Evolutionary conservation across 208 protist genomes (phyloP).

Genomic region (Trypanosoma melophagium): DNA sequence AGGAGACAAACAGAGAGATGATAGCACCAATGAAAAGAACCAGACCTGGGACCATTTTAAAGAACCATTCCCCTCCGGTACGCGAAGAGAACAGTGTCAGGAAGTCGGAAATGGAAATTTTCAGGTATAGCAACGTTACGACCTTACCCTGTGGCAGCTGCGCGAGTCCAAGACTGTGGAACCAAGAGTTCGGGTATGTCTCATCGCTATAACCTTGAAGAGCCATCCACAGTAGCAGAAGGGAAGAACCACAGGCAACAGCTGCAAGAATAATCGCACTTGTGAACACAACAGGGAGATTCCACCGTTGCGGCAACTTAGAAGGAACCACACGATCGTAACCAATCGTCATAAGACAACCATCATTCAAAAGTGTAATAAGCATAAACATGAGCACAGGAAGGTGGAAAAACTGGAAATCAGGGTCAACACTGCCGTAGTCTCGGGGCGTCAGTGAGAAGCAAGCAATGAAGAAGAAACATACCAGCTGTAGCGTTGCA

Average conservation of each 20-base stretch:
- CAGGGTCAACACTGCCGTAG: slow-evolving; percentile 57
- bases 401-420: slow-evolving; percentile 82
- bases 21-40: slow-evolving; percentile 66
- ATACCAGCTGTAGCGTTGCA: slow-evolving; percentile 78
- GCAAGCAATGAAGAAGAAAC: slow-evolving; percentile 83
- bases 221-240: slow-evolving; percentile 48
- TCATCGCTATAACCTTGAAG: slow-evolving; percentile 43
- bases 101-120: slow-evolving; percentile 90
- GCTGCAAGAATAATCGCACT: slow-evolving; percentile 30
- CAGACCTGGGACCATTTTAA: slow-evolving; percentile 50
- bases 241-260: slow-evolving; percentile 50
- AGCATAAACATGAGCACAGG: slow-evolving; percentile 92
- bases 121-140: slow-evolving; percentile 85
- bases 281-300: slow-evolving; percentile 38
- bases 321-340: slow-evolving; percentile 35
- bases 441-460: slow-evolving; percentile 66
- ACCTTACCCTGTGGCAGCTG: slow-evolving; percentile 70
- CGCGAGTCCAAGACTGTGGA: slow-evolving; percentile 59
- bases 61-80: slow-evolving; percentile 79
- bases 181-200: slow-evolving; percentile 58
- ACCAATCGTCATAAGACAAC: slow-evolving; percentile 48
- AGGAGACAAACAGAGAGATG: slow-evolving; percentile 68
- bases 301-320: slow-evolving; percentile 43
- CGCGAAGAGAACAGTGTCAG: slow-evolving; percentile 89
- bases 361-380: slow-evolving; percentile 83